phyloP scores from a whole-genome alignment of 148 eudicot genomes.

The Vaccinium darrowii region DNA sequence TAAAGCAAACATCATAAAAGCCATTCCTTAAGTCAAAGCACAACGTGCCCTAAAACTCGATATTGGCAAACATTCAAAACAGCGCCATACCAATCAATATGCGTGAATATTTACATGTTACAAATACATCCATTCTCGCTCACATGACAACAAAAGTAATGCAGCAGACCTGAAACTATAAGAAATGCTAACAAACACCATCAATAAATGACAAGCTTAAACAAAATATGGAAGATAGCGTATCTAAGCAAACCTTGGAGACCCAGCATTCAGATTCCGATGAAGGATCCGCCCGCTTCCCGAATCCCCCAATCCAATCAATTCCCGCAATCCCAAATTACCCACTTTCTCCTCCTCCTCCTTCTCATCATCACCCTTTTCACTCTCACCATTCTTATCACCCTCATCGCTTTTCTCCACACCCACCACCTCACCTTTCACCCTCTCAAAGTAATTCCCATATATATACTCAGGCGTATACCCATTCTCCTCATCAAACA shows the following conservation, averaged over 20 bases:
- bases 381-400: slow-evolving; percentile 17
- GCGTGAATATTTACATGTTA: not conserved
- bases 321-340: slow-evolving; percentile 64
- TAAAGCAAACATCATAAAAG: not conserved
- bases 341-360: slow-evolving; percentile 31
- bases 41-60: not conserved
- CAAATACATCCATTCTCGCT: not conserved
- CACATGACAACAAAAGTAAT: not conserved
- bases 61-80: not conserved
- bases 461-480: slow-evolving; percentile 88
- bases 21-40: not conserved
- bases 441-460: slow-evolving; percentile 91
- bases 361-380: slow-evolving; percentile 20
- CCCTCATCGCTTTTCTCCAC: slow-evolving; percentile 6
- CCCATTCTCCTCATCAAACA: slow-evolving; percentile 85
- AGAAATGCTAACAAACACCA: not conserved
- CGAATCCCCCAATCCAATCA: slow-evolving; percentile 49
- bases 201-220: not conserved
- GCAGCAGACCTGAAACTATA: not conserved
- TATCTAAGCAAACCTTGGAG: slow-evolving; percentile 21
- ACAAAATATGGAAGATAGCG: not conserved
- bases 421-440: slow-evolving; percentile 18
- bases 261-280: slow-evolving; percentile 43
- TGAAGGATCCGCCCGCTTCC: slow-evolving; percentile 52
- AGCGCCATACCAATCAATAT: not conserved